Percentiles rank a stretch among this genome's conserved stretches.
phyloP scores from a whole-genome alignment of 2,329 filamentous ascomycete genomes.

The Trichoderma gracile region DNA sequence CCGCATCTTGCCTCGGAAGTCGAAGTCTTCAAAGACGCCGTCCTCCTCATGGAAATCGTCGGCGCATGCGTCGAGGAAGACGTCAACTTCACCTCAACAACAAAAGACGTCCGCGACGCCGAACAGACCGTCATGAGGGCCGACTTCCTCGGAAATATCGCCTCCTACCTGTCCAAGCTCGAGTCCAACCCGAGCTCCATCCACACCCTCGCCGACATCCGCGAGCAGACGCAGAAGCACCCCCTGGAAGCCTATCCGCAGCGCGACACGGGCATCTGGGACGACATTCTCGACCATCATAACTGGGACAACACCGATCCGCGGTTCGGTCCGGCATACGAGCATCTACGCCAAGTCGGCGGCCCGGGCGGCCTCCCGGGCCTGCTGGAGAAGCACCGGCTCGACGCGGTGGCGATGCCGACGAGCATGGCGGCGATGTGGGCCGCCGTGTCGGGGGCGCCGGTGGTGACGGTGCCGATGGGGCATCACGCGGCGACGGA shows the following conservation, averaged over 20 bases:
- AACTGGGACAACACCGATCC: conserved; percentile 59
- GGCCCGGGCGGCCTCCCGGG: conserved; percentile 62
- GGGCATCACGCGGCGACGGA: conserved; percentile 22
- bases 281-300: conserved; percentile 45
- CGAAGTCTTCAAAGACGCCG: conserved; percentile 54
- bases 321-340: conserved; percentile 50
- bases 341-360: conserved; percentile 56
- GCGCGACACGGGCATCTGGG: conserved; percentile 60
- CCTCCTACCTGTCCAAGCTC: conserved; percentile 57
- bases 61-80: conserved; percentile 60
- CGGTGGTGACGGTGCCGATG: conserved; percentile 60
- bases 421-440: conserved; percentile 39
- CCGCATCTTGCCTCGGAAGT: conserved; percentile 34
- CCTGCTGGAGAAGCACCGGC: conserved; percentile 53
- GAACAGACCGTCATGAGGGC: conserved; percentile 50
- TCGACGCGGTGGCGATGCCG: conserved; percentile 63
- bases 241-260: conserved; percentile 59
- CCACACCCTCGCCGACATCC: conserved; percentile 51
- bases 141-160: conserved; percentile 61
- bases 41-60: conserved; percentile 52
- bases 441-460: conserved; percentile 37
- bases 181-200: conserved; percentile 57
- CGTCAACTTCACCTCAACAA: conserved; percentile 41
- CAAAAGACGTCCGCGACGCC: conserved; percentile 3
- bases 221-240: conserved; percentile 55